Base-by-base conservation (phyloP, 352 stramenopile species). In the Globisporangium barbulae region DNA sequence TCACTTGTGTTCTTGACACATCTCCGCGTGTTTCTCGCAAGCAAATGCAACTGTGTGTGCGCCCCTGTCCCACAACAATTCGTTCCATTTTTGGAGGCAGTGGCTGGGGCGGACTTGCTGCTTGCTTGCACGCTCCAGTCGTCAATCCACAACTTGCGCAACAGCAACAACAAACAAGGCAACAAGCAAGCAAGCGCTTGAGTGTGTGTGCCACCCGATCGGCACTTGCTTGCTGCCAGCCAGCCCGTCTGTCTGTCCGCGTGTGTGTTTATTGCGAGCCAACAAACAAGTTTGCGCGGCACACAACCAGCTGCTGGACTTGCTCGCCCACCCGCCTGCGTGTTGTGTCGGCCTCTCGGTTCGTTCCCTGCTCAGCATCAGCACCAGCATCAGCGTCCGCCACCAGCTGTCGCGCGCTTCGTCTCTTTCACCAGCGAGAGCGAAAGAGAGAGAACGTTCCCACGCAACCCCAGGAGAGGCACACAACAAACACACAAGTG, bases 361-460 rank as follows among this genome's bases (percentile, higher is more conserved):
- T 48, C 19, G 42, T 48, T 48, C 42, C 17, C 15, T 17, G 42
- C 42, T 21, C 42, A 48, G 42, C 42, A 48, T 48, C 42, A 48
- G 39, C 39, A 49, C 42, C 42, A 49, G 42, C 42, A 49, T 49
- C 42, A 49, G 42, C 12, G 15, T n/a, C 12, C 9, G 2, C 28
- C 19, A 55, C 25, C 49, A 28, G 49, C 49, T 55, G 49, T 33
- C 13, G 49, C n/a, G 5, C 28, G 49, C 49, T 55, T 55, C 49
- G 49, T 55, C 49, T 55, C 49, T 55, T 55, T 55, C 49, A 55
- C 49, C 49, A 55, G 49, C 39, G 48, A 53, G 49, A 54, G 45
- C 45, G 45, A 52, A 52, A 52, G 47, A 53, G 48, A 55, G 49
- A 55, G 49, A 55, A 55, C 49, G 49, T 55, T 55, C n/a, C 49